A percentile compares a stretch with the other conserved stretches of the same genome.
These are phyloP conservation scores for Sugiyamaella valdiviana DNA, from an alignment of 805 yeast genomes.

Conservation along the genomic window DNA sequence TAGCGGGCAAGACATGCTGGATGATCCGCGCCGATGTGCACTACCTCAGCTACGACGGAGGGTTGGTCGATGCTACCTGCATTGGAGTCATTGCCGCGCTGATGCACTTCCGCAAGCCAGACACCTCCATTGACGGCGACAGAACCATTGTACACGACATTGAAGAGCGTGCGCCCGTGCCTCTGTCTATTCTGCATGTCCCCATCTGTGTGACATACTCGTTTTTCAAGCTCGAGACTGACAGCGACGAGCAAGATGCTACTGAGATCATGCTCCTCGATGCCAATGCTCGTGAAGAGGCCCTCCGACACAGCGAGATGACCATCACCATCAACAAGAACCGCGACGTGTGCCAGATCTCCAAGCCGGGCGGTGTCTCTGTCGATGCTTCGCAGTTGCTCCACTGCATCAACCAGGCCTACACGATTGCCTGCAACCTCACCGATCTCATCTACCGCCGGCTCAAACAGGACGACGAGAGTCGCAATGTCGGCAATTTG, in stretches of 20 bases:
- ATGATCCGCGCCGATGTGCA: conserved; percentile 83
- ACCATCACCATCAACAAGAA: conserved; percentile 86
- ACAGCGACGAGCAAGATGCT: conserved; percentile 4
- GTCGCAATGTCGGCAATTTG: conserved; percentile 39
- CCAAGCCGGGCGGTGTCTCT: conserved; percentile 85
- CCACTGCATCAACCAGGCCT: conserved; percentile 64
- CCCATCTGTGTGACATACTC: conserved; percentile 88
- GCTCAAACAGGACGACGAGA: conserved; percentile 48
- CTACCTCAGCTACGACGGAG: conserved; percentile 86
- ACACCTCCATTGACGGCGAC: conserved; percentile 53
- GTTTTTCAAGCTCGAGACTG: conserved; percentile 58
- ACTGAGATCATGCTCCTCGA: conserved; percentile 46
- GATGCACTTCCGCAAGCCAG: conserved; percentile 78
- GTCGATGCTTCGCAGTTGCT: conserved; percentile 65
- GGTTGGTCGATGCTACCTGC: conserved; percentile 83
- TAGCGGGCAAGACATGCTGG: conserved; percentile 92
- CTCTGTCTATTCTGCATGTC: conserved; percentile 76
- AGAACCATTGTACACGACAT: conserved; percentile 56
- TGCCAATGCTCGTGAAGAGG: conserved; percentile 71
- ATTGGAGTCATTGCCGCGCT: conserved; percentile 84
- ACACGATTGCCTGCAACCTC: conserved; percentile 51
- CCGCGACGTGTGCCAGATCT: conserved; percentile 82
- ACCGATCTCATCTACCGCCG: conserved; percentile 57
- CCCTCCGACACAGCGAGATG: conserved; percentile 66
- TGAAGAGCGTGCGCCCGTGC: conserved; percentile 80